Conservation (phyloP, 176 grass and related monocot genomes). For the Phragmites australis region DNA sequence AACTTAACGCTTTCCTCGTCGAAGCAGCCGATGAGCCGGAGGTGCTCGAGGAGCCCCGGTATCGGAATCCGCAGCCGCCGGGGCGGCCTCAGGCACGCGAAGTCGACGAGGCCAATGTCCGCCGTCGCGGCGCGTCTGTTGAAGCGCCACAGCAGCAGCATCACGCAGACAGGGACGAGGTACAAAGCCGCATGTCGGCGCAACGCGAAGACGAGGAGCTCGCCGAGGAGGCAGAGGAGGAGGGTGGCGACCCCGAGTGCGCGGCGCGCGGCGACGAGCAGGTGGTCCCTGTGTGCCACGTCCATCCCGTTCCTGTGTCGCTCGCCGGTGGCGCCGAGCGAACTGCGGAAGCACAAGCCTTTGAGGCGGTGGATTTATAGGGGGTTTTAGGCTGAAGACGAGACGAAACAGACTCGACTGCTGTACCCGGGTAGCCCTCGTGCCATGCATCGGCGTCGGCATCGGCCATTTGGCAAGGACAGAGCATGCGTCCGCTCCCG, state of each 20-base stretch:
- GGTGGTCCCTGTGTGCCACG: slow-evolving; percentile 52
- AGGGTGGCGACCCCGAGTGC: slow-evolving; percentile 11
- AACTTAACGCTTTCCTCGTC: slow-evolving; percentile 64
- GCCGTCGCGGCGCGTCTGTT: background rate
- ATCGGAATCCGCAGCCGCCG: slow-evolving; percentile 41
- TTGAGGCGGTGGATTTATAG: background rate
- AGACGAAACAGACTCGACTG: too few species aligned
- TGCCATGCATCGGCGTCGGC: background rate
- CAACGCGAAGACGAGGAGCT: slow-evolving; percentile 28
- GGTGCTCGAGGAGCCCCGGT: slow-evolving; percentile 48
- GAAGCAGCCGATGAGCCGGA: slow-evolving; percentile 62
- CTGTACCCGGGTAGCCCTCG: too few species aligned
- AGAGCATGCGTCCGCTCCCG: too few species aligned
- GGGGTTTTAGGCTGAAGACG: background rate
- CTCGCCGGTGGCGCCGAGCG: background rate
- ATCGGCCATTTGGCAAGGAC: background rate
- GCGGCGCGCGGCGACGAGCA: slow-evolving; percentile 38
- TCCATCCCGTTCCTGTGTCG: slow-evolving; percentile 40
- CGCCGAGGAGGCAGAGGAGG: slow-evolving; percentile 42
- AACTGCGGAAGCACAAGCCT: too few species aligned
- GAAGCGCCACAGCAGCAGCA: slow-evolving; percentile 35
- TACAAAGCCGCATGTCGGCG: slow-evolving; percentile 1
- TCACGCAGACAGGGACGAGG: slow-evolving; percentile 44
- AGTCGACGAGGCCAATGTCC: slow-evolving; percentile 48
- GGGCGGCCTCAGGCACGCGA: slow-evolving; percentile 69